Evolutionary conservation across 352 stramenopile species (phyloP), one percentile per base, ranked within the genome.

Genomic region (Thraustochytrium sp.): DNA sequence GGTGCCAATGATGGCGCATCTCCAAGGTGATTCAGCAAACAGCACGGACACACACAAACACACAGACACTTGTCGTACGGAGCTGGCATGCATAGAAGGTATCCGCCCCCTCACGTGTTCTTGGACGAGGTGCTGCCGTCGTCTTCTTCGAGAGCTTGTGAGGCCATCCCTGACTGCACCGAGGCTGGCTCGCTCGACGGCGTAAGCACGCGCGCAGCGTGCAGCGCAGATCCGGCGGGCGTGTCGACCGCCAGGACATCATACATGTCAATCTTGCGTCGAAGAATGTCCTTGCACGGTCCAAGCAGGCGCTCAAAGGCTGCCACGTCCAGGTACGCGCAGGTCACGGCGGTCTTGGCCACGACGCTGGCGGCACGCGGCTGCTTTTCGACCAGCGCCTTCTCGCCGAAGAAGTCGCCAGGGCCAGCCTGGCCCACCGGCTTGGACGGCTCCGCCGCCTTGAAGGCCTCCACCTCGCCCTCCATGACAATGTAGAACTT

Each of bases 321-420:
- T 75, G 75, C 75, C 11, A 84, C 40, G 49, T 84, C 75, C 2
- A 84, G 37, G 36, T 46, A 76, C 23, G 55, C 75, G 37, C 75
- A 84, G 23, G 59, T 29, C 23, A 49, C 46, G 8, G 53, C 29
- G 13, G 75, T 61, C 40, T 54, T 61, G 31, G 44, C 75, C 3
- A 46, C 29, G 21, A 84, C 75, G 3, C 64, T 76, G 42, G 75
- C 75, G 29, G 75, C 75, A 37, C 75, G 55, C 36, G 75, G 75
- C 26, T 38, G 21, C 1, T 37, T 83, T 29, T 84, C 61, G 29
- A 84, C 54, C 31, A 84, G 61, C 23, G 75, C 75, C 75, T 76
- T 84, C 59, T 91, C 88, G 37, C 88, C 88, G 84, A 91, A 91
- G 85, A 89, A 90, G 53, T 86, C 80, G 26, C 88, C 88, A 23